Percentiles rank a stretch among this genome's conserved stretches.
Conservation (phyloP, 1,139 yeast species). For the Yamadazyma trypodendri region DNA sequence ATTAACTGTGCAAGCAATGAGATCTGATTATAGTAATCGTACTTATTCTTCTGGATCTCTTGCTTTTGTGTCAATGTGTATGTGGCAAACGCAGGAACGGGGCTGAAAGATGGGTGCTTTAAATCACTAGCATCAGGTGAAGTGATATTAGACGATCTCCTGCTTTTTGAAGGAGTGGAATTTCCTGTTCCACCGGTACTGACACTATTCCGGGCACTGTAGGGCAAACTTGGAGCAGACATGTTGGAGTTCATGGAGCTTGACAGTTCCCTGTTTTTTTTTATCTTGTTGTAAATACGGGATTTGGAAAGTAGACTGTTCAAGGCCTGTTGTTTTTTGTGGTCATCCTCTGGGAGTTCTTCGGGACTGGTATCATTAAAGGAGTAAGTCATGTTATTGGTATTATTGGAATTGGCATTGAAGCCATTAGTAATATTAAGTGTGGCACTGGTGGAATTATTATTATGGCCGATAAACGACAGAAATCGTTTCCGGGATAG, state of each 20-base stretch:
- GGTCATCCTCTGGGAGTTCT: constrained; percentile 16
- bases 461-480: constrained; percentile 20
- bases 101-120: constrained; percentile 10
- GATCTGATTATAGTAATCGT: constrained; percentile 37
- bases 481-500: constrained; percentile 26
- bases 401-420: constrained; percentile 1
- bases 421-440: constrained; percentile 1
- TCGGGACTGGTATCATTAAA: constrained; percentile 1
- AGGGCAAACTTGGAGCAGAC: constrained; percentile 15
- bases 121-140: constrained; percentile 11
- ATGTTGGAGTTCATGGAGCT: constrained; percentile 28
- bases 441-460: constrained; percentile 2
- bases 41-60: constrained; percentile 36
- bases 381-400: constrained; percentile 1
- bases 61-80: constrained; percentile 23
- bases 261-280: constrained; percentile 40
- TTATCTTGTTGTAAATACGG: constrained; percentile 36
- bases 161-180: constrained; percentile 9
- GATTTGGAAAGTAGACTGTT: constrained; percentile 38
- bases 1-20: constrained; percentile 19
- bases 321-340: constrained; percentile 23
- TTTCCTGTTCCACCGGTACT: constrained; percentile 20
- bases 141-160: constrained; percentile 12
- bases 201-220: constrained; percentile 16
- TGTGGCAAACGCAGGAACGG: constrained; percentile 12